A percentile compares a stretch with the other conserved stretches of the same genome.
Conservation (phyloP, 495 filamentous ascomycete species). For the Penicillium riverlandense region DNA sequence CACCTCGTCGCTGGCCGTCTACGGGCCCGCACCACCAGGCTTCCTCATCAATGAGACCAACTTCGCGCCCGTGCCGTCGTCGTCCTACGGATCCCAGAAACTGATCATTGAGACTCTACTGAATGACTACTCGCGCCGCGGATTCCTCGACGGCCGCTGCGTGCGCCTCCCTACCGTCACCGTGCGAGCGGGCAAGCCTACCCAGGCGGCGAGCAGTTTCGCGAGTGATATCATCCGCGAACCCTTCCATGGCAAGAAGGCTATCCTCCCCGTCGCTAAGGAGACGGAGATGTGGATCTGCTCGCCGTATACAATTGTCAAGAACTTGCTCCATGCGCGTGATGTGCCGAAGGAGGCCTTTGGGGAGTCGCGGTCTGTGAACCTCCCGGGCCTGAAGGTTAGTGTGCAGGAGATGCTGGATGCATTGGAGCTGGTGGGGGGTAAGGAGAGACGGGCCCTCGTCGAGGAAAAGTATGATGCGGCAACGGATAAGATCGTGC, state of each 20-base stretch:
- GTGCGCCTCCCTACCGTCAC: slow-evolving; percentile 70
- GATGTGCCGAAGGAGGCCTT: slow-evolving; percentile 47
- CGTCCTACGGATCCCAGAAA: slow-evolving; percentile 75
- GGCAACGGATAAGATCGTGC: slow-evolving; percentile 60
- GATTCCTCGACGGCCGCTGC: slow-evolving; percentile 58
- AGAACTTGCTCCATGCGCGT: slow-evolving; percentile 63
- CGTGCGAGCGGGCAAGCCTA: slow-evolving; percentile 67
- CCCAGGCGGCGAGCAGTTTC: slow-evolving; percentile 68
- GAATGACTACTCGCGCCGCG: slow-evolving; percentile 68
- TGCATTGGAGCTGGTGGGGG: slow-evolving; percentile 60
- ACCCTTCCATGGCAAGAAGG: slow-evolving; percentile 56
- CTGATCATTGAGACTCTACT: slow-evolving; percentile 65
- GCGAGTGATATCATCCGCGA: slow-evolving; percentile 67
- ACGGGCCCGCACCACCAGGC: slow-evolving; percentile 42
- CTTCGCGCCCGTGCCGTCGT: slow-evolving; percentile 55
- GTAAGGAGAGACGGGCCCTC: slow-evolving; percentile 56
- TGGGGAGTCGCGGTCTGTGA: slow-evolving; percentile 53
- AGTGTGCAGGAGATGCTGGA: slow-evolving; percentile 70
- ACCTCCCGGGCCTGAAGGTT: slow-evolving; percentile 67
- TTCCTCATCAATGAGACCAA: slow-evolving; percentile 49
- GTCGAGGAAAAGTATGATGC: slow-evolving; percentile 61
- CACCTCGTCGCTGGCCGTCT: slow-evolving; percentile 54
- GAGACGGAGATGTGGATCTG: slow-evolving; percentile 58
- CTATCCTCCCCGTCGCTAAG: slow-evolving; percentile 51
- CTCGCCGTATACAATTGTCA: slow-evolving; percentile 57